Base-by-base conservation (phyloP, 495 filamentous ascomycete genomes). In the Trichocladium antarcticum region DNA sequence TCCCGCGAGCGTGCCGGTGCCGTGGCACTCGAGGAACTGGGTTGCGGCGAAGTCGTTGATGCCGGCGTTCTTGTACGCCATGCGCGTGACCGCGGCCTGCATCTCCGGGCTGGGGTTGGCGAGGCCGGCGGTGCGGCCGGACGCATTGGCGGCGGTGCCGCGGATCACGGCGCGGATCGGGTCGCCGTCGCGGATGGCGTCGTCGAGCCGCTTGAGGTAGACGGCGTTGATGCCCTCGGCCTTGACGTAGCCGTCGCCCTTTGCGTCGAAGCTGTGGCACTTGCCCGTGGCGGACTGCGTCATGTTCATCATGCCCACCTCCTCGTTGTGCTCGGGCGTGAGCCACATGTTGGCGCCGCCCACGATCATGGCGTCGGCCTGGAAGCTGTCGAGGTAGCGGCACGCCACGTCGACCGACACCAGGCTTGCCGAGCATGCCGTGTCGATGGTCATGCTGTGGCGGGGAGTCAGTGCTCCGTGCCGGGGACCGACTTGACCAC, bases 111-210 rank as follows among this genome's bases (percentile, higher is more conserved):
- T 0, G 6, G 56, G 52, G 1, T 21, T 6, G 0, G 46, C 42
- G 73, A 76, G 37, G 9, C 77, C 77, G 58, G 0, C 67, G 56
- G 51, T 84, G 77, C 17, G n/a, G 8, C 50, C 50, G 50, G 47
- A 38, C 8, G 34, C 29, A 29, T 53, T 54, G 6, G 17, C 36
- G 2, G 34, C 51, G 1, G 69, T 69, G 1, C 62, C 65, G 1
- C 70, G 68, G 36, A 83, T 74, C 1, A 82, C 65, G 11, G 69
- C 70, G 17, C 74, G 66, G 21, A 81, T 67, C 0, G 71, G 68
- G 49, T 81, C 72, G 6, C 64, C 59, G 51, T 77, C 72, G 5
- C 53, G 38, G 7, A 79, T 32, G 2, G 78, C 79, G 22, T 72
- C 67, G n/a, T 53, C 37, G 0, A 80, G 63, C 7, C 57, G 62